A percentile compares a stretch with the other conserved stretches of the same genome.
These are phyloP conservation scores for Triadica sebifera DNA, from an alignment of 345 rosid genomes.

Conservation along the genomic window DNA sequence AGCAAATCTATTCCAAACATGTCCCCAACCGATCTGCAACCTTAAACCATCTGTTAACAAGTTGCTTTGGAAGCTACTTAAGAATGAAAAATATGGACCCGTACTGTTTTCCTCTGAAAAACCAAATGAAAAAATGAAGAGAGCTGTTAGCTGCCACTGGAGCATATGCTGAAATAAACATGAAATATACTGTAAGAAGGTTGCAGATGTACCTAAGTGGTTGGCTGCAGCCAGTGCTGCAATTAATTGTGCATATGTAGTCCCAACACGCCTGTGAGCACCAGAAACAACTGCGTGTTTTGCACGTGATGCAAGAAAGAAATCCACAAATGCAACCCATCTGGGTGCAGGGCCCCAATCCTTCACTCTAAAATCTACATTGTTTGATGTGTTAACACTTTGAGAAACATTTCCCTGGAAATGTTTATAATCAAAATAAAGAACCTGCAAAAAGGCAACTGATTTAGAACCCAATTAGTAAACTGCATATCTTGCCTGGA, in stretches of 20 bases:
- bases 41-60: conserved; percentile 61
- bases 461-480: conserved; percentile 5
- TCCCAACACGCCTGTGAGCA: conserved; percentile 88
- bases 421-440: conserved; percentile 71
- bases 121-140: not conserved
- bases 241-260: conserved; percentile 87
- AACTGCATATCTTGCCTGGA: not conserved
- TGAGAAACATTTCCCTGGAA: conserved; percentile 60
- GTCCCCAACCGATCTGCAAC: conserved; percentile 94
- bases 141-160: conserved; percentile 7
- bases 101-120: conserved; percentile 59
- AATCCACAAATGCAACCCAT: conserved; percentile 99
- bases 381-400: conserved; percentile 35
- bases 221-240: conserved; percentile 90
- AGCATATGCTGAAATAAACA: not conserved
- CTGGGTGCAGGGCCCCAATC: conserved; percentile 99
- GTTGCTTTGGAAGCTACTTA: conserved; percentile 86
- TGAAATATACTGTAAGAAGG: not conserved
- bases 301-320: conserved; percentile 90
- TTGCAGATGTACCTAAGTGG: conserved; percentile 50
- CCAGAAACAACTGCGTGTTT: conserved; percentile 75
- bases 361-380: conserved; percentile 64
- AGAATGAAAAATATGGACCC: conserved; percentile 55
- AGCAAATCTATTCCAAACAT: conserved; percentile 89
- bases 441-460: conserved; percentile 50